Percentiles rank a stretch among this genome's conserved stretches.
These are phyloP conservation scores for Mycena venus DNA, from an alignment of 768 basidiomycete genomes.

Conservation along the genomic window DNA sequence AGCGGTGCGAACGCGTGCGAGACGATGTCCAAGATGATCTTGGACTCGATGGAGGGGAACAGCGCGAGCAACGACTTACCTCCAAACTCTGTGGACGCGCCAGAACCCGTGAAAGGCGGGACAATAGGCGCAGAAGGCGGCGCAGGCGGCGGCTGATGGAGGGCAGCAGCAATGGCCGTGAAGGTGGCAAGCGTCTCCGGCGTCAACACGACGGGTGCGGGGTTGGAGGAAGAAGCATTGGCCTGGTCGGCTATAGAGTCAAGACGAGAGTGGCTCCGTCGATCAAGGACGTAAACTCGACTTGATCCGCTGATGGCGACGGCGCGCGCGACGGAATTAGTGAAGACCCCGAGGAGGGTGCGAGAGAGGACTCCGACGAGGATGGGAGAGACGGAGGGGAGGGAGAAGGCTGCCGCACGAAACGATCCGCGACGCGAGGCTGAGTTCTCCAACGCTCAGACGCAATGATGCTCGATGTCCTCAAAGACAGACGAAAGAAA, in stretches of 20 bases:
- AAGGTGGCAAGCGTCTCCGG: neutral
- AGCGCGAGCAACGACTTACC: neutral
- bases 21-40: slow-evolving; percentile 15
- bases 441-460: neutral
- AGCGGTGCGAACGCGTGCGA: slow-evolving; percentile 21
- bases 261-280: too few relatives aligned
- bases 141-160: neutral
- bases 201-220: neutral
- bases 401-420: neutral
- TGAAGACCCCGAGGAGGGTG: too few relatives aligned
- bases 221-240: too few relatives aligned
- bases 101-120: neutral
- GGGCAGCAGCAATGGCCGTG: neutral
- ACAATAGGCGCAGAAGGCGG: neutral
- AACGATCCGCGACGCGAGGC: neutral
- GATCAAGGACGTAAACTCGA: too few relatives aligned
- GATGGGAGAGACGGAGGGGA: neutral
- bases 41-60: slow-evolving; percentile 12
- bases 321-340: too few relatives aligned
- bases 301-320: too few relatives aligned
- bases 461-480: neutral
- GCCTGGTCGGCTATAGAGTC: too few relatives aligned
- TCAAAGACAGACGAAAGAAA: neutral
- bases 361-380: too few relatives aligned
- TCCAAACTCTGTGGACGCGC: neutral